These are phyloP conservation scores for Haplosporangium gracile DNA, from an alignment of 192 early-diverging fungal species.

Conservation along the genomic window DNA sequence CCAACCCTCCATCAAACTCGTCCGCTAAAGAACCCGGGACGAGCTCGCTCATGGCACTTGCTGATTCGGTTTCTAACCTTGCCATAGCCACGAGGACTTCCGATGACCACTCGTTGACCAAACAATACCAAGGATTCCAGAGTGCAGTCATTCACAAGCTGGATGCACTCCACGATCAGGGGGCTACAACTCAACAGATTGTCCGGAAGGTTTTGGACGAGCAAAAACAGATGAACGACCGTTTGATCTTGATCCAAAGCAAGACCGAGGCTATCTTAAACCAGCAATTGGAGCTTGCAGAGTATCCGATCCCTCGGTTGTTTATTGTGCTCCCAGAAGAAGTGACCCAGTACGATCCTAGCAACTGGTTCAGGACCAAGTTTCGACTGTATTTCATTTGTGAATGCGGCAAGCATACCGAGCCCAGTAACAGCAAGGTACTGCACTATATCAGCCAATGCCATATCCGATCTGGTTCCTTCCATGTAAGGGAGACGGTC, in stretches of 20 bases:
- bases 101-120: no score
- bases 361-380: not conserved
- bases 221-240: conserved; percentile 12
- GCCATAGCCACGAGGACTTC: not conserved
- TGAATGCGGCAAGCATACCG: conserved; percentile 6
- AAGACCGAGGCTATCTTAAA: conserved; percentile 1
- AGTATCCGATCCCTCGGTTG: conserved; percentile 17
- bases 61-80: not conserved
- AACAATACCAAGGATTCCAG: not conserved
- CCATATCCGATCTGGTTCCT: no score
- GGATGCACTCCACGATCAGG: not conserved
- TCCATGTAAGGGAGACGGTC: no score
- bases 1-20: not conserved
- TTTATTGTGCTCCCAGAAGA: not conserved
- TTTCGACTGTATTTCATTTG: not conserved
- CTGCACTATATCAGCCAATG: no score
- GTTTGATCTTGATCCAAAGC: conserved; percentile 3
- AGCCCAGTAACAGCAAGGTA: not conserved
- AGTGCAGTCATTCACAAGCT: not conserved
- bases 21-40: not conserved
- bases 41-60: not conserved
- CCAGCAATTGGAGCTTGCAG: conserved; percentile 10
- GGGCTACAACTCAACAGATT: not conserved
- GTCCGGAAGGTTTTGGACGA: not conserved
- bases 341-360: not conserved